Evolutionary conservation across 768 basidiomycete genomes (phyloP), one percentile per base, ranked within the genome.

Genomic region (Naganishia onofrii): DNA sequence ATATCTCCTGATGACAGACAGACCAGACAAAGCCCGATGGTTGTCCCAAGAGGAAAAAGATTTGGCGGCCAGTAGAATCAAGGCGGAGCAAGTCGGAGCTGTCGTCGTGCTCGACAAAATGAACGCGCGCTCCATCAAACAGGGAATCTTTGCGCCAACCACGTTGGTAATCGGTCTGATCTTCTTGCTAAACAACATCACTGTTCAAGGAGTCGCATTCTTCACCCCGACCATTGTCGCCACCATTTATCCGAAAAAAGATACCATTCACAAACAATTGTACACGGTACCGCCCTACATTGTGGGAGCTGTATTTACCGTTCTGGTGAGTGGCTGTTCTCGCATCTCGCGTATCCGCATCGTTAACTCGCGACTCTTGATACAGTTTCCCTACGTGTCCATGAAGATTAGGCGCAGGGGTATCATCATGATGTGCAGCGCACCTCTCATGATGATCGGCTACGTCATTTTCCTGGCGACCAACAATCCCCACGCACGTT

Each of bases 181-280:
- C 56, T 77, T 76, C 74, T 53, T 77, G 21, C 64, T 77, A 34
- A 72, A 75, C 72, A 77, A 77, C 70, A 76, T 77, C 46, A 53
- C 69, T 17, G 69, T 70, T 3, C 60, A 70, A 65, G 68, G 68
- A 10, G 44, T 69, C 34, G 68, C 56, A 17, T 69, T 60, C 68
- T 69, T 69, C 56, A 69, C 68, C 29, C 68, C 68, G 2, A 74
- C 78, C 29, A 75, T 79, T 64, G 71, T 77, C 67, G 19, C 46
- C 15, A 74, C 73, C 1, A 72, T 79, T 58, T 79, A 73, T 51
- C 78, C 78, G 4, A 58, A 36, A n/a, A 69, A 60, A 51, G 54
- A 68, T 5, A 65, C 68, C 4, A 52, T 76, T 34, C 32, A 71
- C 10, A 51, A 74, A 4, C 76, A 76, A 53, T 72, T 75, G 23